Evolutionary conservation across 352 stramenopile genomes (phyloP), one percentile per base, ranked within the genome.

Genomic region (Phytophthora rubi): DNA sequence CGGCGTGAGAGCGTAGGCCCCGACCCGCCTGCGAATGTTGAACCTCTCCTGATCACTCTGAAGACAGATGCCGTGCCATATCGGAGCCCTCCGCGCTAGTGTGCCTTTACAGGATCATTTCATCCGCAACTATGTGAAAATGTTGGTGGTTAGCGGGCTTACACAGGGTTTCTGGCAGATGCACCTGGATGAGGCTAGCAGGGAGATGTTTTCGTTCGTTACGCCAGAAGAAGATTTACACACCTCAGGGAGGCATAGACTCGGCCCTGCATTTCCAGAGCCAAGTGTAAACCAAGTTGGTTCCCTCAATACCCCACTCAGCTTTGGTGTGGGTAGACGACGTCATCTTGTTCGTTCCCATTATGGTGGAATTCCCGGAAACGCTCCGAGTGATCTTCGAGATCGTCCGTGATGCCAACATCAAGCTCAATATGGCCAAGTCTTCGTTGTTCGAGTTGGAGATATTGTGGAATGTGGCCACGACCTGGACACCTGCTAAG

Each of bases 81-180:
- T 2, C 47, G 55, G 1, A 61, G 21, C 10, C 12, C 58, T 5
- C 52, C 59, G 7, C 28, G 58, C 9, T 59, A 62, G 3, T 66
- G 59, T 23, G 55, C 47, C 62, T 0, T n/a, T 70, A 15, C 47
- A 70, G 26, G 21, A 35, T 13, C 8, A 59, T 0, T 47, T 47
- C 39, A 5, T 47, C 4, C 39, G 39, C 0, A 12, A 18, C 10
- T 16, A 47, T 18, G 39, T 47, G 39, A 2, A 5, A 12, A 47
- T 3, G 12, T 12, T 47, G 39, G 39, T 21, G 4, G 39, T 12
- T 6, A 47, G 15, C 5, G 39, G 39, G 3, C 15, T 47, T 5
- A 47, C 10, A 1, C 10, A 47, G 4, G 39, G 39, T 3, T 47
- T 47, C 15, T 47, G 39, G 39, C 39, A 47, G 13, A 1, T 47